Conservation (phyloP, 176 grass and related monocot genomes). For the Ensete ventricosum region DNA sequence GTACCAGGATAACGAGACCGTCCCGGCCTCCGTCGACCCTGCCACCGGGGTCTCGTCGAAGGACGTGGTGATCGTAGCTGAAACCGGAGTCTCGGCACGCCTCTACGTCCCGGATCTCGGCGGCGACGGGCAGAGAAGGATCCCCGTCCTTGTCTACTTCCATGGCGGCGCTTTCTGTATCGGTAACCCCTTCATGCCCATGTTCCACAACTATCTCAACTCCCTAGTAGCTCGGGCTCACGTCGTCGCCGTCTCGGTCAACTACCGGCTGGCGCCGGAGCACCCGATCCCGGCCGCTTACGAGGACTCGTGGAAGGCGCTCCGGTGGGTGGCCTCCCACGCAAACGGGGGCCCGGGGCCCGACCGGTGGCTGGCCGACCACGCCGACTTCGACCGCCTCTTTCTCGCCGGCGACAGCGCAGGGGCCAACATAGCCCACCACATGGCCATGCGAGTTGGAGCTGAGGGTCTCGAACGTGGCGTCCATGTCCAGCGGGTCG, state of each 20-base stretch:
- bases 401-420: conserved; percentile 71
- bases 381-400: conserved; percentile 49
- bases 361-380: conserved; percentile 44
- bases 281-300: conserved; percentile 34
- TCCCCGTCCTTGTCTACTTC: conserved; percentile 50
- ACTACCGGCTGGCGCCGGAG: conserved; percentile 61
- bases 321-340: conserved; percentile 31
- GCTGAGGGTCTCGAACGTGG: conserved; percentile 19
- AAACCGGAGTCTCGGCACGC: conserved; percentile 30
- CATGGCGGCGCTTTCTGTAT: conserved; percentile 60
- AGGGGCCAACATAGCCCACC: conserved; percentile 62
- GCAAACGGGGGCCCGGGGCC: background rate
- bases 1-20: conserved; percentile 38
- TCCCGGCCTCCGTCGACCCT: conserved; percentile 31
- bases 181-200: conserved; percentile 47
- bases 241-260: conserved; percentile 39
- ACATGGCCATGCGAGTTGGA: conserved; percentile 49
- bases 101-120: conserved; percentile 39
- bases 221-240: conserved; percentile 32
- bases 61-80: conserved; percentile 19
- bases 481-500: conserved; percentile 27
- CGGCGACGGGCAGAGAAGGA: background rate
- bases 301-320: conserved; percentile 46
- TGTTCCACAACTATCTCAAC: conserved; percentile 60
- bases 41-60: conserved; percentile 42